These are phyloP conservation scores for Colletotrichum eleusines DNA, from an alignment of 2,329 filamentous ascomycete genomes.

Conservation along the genomic window DNA sequence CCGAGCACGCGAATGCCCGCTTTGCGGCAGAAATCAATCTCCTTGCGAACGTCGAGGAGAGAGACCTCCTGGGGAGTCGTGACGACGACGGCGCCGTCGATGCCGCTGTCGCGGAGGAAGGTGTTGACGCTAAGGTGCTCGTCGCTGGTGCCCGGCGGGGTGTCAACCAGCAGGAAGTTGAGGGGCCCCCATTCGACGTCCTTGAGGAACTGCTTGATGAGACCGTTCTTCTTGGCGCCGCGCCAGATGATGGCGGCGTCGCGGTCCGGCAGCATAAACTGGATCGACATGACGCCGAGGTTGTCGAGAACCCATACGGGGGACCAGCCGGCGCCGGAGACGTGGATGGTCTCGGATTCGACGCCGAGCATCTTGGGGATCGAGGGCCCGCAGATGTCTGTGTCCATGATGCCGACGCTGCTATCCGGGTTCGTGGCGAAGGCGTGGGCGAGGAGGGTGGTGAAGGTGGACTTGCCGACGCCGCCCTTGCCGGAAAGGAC, in stretches of 20 bases:
- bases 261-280: slow-evolving; percentile 95
- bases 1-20: slow-evolving; percentile 90
- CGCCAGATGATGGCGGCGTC: slow-evolving; percentile 98
- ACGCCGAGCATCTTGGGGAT: slow-evolving; percentile 99
- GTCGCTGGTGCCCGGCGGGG: slow-evolving; percentile 93
- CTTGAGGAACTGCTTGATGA: slow-evolving; percentile 98
- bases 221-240: slow-evolving; percentile 96
- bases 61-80: slow-evolving; percentile 96
- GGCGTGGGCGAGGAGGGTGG: slow-evolving; percentile 86
- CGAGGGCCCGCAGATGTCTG: slow-evolving; percentile 94
- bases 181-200: slow-evolving; percentile 98
- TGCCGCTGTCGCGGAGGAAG: slow-evolving; percentile 89
- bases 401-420: slow-evolving; percentile 95
- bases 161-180: slow-evolving; percentile 94
- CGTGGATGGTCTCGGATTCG: slow-evolving; percentile 91
- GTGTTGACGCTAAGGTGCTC: slow-evolving; percentile 96
- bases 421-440: slow-evolving; percentile 84
- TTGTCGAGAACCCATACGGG: slow-evolving; percentile 97
- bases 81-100: slow-evolving; percentile 92
- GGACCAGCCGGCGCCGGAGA: slow-evolving; percentile 89
- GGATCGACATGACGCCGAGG: slow-evolving; percentile 94
- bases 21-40: slow-evolving; percentile 97
- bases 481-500: slow-evolving; percentile 95
- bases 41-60: slow-evolving; percentile 92
- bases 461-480: slow-evolving; percentile 96